These are phyloP conservation scores for Populus deltoides DNA, from an alignment of 345 rosid genomes.

Conservation along the genomic window DNA sequence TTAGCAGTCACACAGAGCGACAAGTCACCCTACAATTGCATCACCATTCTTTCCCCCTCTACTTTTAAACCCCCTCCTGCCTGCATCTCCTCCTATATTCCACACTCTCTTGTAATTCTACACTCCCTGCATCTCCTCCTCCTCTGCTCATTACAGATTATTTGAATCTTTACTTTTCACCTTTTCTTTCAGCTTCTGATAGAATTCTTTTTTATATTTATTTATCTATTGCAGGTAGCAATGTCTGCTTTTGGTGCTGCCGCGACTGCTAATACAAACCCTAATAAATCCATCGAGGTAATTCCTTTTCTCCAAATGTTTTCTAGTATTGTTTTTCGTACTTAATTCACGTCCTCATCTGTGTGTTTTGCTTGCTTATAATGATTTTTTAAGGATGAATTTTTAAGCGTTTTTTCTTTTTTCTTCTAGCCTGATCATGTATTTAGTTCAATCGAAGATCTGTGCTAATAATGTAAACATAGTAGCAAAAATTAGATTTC, in stretches of 20 bases:
- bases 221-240: background rate
- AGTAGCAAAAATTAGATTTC: background rate
- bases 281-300: conserved; percentile 86
- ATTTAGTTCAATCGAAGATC: background rate
- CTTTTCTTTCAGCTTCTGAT: background rate
- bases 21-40: background rate
- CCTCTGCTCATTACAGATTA: background rate
- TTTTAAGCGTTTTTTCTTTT: background rate
- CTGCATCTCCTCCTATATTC: background rate
- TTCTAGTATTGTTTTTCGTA: background rate
- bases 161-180: background rate
- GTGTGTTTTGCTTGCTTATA: background rate
- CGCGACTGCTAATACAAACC: conserved; percentile 50
- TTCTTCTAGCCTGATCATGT: background rate
- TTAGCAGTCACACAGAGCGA: background rate
- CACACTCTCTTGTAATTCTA: background rate
- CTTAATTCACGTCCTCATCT: background rate
- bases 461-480: background rate
- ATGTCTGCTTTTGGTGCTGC: conserved; percentile 66
- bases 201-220: background rate
- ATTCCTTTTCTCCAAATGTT: background rate
- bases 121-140: background rate
- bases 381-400: background rate
- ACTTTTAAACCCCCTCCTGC: background rate
- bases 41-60: background rate